Evolutionary conservation across 1,284 basidiomycete species (phyloP).

Genomic region (Boletus smithii): DNA sequence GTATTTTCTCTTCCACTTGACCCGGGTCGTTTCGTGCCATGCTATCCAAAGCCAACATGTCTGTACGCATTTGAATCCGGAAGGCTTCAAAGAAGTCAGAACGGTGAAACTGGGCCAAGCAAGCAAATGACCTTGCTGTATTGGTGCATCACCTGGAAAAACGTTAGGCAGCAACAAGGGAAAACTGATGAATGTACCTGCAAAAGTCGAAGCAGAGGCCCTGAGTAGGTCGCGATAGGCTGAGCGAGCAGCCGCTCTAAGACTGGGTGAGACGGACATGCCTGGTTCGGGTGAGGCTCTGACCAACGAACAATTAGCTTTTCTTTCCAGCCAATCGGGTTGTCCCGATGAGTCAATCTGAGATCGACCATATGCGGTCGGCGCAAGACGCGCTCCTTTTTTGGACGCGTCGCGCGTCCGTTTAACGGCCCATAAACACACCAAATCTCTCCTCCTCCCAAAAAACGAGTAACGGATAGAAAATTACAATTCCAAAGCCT

Average conservation of each 20-base stretch:
- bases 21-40: slow-evolving; percentile 42
- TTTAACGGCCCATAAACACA: slow-evolving; percentile 32
- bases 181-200: slow-evolving; percentile 40
- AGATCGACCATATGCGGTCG: slow-evolving; percentile 31
- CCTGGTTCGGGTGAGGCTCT: no score
- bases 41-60: slow-evolving; percentile 43
- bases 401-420: slow-evolving; percentile 35
- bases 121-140: slow-evolving; percentile 46
- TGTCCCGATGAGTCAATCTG: slow-evolving; percentile 24
- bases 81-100: slow-evolving; percentile 50
- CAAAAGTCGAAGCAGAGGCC: slow-evolving; percentile 62
- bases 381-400: slow-evolving; percentile 45
- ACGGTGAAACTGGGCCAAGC: slow-evolving; percentile 6
- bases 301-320: background rate
- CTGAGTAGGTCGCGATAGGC: slow-evolving; percentile 69
- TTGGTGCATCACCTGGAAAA: slow-evolving; percentile 48
- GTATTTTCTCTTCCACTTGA: slow-evolving; percentile 51
- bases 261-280: slow-evolving; percentile 46
- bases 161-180: background rate
- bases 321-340: slow-evolving; percentile 20
- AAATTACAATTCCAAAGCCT: slow-evolving; percentile 25
- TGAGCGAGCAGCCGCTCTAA: slow-evolving; percentile 57
- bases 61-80: slow-evolving; percentile 56
- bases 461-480: slow-evolving; percentile 32
- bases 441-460: slow-evolving; percentile 32